Percentiles rank a stretch among this genome's conserved stretches.
Conservation (phyloP, 345 rosid genomes). For the Luvunga scandens region DNA sequence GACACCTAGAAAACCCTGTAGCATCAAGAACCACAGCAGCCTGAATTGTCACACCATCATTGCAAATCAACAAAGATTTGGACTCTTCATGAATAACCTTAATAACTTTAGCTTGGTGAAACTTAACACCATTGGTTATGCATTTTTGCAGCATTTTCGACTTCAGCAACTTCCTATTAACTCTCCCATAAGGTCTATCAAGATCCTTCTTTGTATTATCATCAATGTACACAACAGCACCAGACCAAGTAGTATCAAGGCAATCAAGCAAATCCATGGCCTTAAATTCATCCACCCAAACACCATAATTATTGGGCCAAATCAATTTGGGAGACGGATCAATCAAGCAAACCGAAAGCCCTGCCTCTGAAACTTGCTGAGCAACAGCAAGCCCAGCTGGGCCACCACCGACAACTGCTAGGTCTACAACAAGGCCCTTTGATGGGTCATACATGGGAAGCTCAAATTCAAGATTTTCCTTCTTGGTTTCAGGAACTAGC, state of each 20-base stretch:
- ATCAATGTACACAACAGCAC: conserved; percentile 75
- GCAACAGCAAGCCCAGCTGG: conserved; percentile 99
- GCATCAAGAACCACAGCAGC: conserved; percentile 93
- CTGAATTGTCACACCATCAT: conserved; percentile 78
- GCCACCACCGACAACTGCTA: conserved; percentile 97
- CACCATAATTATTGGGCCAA: conserved; percentile 99
- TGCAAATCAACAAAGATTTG: conserved; percentile 76
- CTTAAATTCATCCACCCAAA: conserved; percentile 98
- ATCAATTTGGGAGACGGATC: conserved; percentile 87
- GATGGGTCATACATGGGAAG: conserved; percentile 77
- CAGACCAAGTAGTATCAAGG: conserved; percentile 94
- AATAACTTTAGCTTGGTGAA: conserved; percentile 88
- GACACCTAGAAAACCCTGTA: conserved; percentile 92
- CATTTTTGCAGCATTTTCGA: conserved; percentile 92
- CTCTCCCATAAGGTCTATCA: conserved; percentile 88
- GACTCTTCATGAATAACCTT: conserved; percentile 84
- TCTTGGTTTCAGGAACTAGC: conserved; percentile 87
- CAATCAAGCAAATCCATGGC: conserved; percentile 97
- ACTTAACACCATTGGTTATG: conserved; percentile 75
- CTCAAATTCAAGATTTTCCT: conserved; percentile 81
- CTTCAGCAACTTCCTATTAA: conserved; percentile 86
- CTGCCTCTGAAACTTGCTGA: conserved; percentile 88
- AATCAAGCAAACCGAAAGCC: conserved; percentile 85
- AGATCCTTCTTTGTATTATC: conserved; percentile 63
- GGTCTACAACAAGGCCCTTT: conserved; percentile 59